Evolutionary conservation across 1,284 basidiomycete species (phyloP).

Genomic region (Abortiporus biennis): DNA sequence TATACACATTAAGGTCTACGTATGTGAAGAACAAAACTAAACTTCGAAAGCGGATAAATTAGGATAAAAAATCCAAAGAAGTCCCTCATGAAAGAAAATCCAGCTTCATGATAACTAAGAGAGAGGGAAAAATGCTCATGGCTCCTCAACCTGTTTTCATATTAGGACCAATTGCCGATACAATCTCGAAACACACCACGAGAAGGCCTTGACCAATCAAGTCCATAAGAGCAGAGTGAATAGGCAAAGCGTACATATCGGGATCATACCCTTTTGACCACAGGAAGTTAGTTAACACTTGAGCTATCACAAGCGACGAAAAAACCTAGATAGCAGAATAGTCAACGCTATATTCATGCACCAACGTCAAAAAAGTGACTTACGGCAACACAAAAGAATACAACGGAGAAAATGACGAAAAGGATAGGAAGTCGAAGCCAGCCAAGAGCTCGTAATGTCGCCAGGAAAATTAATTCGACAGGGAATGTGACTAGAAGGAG

Average conservation of each 20-base stretch:
- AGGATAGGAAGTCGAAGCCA: constrained; percentile 71
- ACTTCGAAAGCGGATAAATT: not conserved
- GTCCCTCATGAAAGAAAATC: too few relatives aligned
- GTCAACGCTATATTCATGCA: too few relatives aligned
- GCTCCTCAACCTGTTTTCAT: too few relatives aligned
- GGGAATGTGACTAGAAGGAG: constrained; percentile 73
- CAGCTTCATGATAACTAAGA: too few relatives aligned
- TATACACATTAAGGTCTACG: not conserved
- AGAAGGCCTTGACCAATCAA: constrained; percentile 86
- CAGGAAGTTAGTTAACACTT: constrained; percentile 68
- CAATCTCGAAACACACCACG: constrained; percentile 67
- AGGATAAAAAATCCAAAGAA: not conserved
- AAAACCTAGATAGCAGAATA: constrained; percentile 43
- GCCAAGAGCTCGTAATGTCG: constrained; percentile 56
- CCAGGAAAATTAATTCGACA: constrained; percentile 69
- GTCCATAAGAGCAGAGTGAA: constrained; percentile 88
- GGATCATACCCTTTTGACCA: constrained; percentile 86
- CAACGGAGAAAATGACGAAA: constrained; percentile 59
- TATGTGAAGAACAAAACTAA: not conserved
- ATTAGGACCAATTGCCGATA: constrained; percentile 33
- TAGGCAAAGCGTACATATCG: constrained; percentile 89
- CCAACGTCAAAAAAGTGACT: constrained; percentile 26
- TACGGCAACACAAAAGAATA: constrained; percentile 74
- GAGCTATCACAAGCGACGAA: constrained; percentile 67
- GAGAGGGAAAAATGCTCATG: too few relatives aligned